Evolutionary conservation across 805 yeast species (phyloP), one percentile per base, ranked within the genome.

Genomic region (Hanseniaspora lachancei): DNA sequence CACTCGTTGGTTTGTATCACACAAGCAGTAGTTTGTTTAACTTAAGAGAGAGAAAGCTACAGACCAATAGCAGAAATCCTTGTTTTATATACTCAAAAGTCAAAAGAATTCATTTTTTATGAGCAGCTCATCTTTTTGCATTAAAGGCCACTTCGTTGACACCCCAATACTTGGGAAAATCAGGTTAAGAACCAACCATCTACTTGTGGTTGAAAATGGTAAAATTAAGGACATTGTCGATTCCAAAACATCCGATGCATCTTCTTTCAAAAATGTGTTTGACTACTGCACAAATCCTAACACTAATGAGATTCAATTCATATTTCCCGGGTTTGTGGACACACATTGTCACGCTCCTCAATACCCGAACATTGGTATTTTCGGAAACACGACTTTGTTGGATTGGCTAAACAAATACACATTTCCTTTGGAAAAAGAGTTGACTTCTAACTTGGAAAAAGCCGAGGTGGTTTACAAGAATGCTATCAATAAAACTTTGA

Each of bases 401-500:
- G 95, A 91, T 60, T 93, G 98, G 98, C 74, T 93, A 48, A 77
- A 80, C 27, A 79, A 77, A 23, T 89, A 88, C 66, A 93, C 98
- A 0, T 93, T 89, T 73, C 95, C 96, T 0, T 68, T 89, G 56
- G 98, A 93, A 68, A 72, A 85, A 8, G 75, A 85, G 4, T 76
- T 87, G 58, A 34, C 50, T 12, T 70, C 68, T 20, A 78, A 83
- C 59, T 61, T 76, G 23, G 62, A 66, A 0, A 65, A 74, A 47
- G 96, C 96, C 0, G 60, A 68, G 13, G 65, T 72, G 7, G 81
- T 89, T 1, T 93, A 91, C 66, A 61, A 74, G 15, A 77, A 75
- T 60, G 85, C 84, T 5, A 79, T 93, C n/a, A 62, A 69, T 3
- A 79, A 84, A 56, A 86, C 96, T 0, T 70, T 93, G 59, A 63